Base-by-base conservation (phyloP, 371 early-diverging fungal species). In the Mucor sp. region DNA sequence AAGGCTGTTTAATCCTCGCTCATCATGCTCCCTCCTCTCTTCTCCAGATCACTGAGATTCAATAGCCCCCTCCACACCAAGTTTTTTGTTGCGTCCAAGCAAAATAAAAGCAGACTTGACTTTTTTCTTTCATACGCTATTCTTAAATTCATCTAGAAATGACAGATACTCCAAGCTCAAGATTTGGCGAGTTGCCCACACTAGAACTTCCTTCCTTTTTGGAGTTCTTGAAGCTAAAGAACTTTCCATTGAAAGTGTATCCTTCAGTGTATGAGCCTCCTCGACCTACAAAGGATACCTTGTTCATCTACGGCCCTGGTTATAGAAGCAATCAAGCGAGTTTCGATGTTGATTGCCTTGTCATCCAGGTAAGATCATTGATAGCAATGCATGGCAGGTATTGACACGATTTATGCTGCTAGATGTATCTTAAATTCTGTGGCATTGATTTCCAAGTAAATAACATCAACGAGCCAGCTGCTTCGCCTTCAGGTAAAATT, bases 261-360 rank as follows among this genome's bases (percentile, higher is more conserved):
- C 82, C 84, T 50, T 59, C 84, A 15, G 82, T 81, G 2, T 68
- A 77, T 57, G 71, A 75, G 23, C 81, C 84, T 5, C 30, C 63
- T 27, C 65, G 68, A 63, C 67, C 71, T 12, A 63, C 19, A 6
- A 69, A 81, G 21, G 82, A 81, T 53, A 78, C 80, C 6, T 67
- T 84, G 33, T 81, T 71, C 53, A 74, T 81, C 64, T 77, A 80
- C 70, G 84, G 84, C 33, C 84, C 84, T 64, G 82, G 84, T 58
- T 75, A 68, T 63, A 65, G 67, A 47, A 69, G 69, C 11, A 72
- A 68, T 3, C 57, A 68, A 58, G 73, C 74, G 8, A 81, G 84
- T 43, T 84, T 84, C 48, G 84, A 84, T 47, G 79, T 75, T 14
- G 80, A 81, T 33, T 84, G 82, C 63, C 63, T 84, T 30, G 64